A percentile compares a stretch with the other conserved stretches of the same genome.
These are phyloP conservation scores for Barnettozyma siamensis DNA, from an alignment of 805 yeast species.

Conservation along the genomic window DNA sequence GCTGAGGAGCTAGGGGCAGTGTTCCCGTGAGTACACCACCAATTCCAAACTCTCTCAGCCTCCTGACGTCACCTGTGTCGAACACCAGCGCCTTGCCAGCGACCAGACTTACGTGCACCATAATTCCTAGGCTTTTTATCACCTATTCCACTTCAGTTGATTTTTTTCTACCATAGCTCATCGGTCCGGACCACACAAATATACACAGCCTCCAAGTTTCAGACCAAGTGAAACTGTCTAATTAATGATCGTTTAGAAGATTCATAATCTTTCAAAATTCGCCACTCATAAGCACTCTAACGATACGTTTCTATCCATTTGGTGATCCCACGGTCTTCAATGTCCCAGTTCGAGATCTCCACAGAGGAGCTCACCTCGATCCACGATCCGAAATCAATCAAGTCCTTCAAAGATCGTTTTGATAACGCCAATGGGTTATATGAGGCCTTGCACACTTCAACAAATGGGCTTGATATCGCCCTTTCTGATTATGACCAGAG, in stretches of 20 bases:
- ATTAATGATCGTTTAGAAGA: too few relatives aligned
- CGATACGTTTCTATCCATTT: too few relatives aligned
- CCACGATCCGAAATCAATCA: constrained; percentile 61
- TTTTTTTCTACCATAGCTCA: not conserved
- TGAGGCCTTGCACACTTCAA: constrained; percentile 32
- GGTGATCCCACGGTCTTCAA: not conserved
- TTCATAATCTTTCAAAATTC: too few relatives aligned
- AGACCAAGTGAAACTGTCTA: not conserved
- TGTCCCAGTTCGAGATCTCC: constrained; percentile 6
- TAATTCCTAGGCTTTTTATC: not conserved
- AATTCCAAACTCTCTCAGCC: constrained; percentile 56
- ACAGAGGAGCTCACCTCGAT: constrained; percentile 37
- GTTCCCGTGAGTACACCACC: constrained; percentile 81
- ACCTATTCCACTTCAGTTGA: too few relatives aligned
- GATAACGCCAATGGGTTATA: constrained; percentile 20
- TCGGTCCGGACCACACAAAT: constrained; percentile 8
- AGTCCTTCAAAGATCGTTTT: constrained; percentile 14
- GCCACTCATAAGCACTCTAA: too few relatives aligned
- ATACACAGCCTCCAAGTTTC: not conserved
- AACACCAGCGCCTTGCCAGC: constrained; percentile 51
- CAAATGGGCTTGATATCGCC: constrained; percentile 37
- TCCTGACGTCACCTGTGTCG: constrained; percentile 45
- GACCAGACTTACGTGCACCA: constrained; percentile 31
- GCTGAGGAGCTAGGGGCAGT: constrained; percentile 87
- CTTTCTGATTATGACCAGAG: constrained; percentile 34